Evolutionary conservation across 495 filamentous ascomycete species (phyloP).

Genomic region (Collariella sp.): DNA sequence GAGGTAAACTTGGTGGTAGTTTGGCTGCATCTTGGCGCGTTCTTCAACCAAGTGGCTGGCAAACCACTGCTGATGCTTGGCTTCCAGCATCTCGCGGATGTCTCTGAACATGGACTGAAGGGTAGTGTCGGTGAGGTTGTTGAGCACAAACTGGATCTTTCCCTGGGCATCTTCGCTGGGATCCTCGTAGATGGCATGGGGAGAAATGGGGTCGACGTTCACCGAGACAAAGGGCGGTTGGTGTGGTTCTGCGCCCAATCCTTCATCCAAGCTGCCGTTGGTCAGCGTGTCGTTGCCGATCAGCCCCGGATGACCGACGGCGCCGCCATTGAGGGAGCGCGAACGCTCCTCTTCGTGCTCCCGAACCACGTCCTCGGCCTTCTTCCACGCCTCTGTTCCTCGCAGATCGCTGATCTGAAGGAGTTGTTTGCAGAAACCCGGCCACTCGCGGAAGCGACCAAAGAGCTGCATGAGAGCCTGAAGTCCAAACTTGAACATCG

Average conservation of each 20-base stretch:
- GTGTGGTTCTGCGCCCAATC: constrained; percentile 43
- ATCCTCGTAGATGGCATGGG: constrained; percentile 58
- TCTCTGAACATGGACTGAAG: constrained; percentile 72
- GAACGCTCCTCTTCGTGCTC: constrained; percentile 49
- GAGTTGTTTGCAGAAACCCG: constrained; percentile 74
- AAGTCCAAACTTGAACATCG: constrained; percentile 98
- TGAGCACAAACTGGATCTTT: constrained; percentile 89
- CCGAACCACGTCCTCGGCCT: constrained; percentile 70
- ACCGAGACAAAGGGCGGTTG: constrained; percentile 61
- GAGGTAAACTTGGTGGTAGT: constrained; percentile 87
- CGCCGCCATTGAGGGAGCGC: constrained; percentile 37
- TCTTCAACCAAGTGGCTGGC: constrained; percentile 92
- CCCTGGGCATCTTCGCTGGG: constrained; percentile 79
- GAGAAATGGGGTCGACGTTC: constrained; percentile 58
- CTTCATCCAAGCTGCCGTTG: constrained; percentile 61
- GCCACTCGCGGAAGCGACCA: constrained; percentile 80
- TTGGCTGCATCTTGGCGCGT: constrained; percentile 91
- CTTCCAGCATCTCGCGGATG: constrained; percentile 65
- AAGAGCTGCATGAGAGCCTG: constrained; percentile 87
- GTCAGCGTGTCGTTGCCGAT: constrained; percentile 29
- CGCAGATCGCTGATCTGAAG: constrained; percentile 71
- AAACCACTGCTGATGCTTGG: constrained; percentile 89
- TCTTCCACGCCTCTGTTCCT: constrained; percentile 73
- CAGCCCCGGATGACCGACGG: constrained; percentile 9
- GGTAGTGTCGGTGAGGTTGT: constrained; percentile 88